Percentiles rank a stretch among this genome's conserved stretches.
These are phyloP conservation scores for Chlorella sp. DNA, from an alignment of 139 green algal genomes.

Conservation along the genomic window DNA sequence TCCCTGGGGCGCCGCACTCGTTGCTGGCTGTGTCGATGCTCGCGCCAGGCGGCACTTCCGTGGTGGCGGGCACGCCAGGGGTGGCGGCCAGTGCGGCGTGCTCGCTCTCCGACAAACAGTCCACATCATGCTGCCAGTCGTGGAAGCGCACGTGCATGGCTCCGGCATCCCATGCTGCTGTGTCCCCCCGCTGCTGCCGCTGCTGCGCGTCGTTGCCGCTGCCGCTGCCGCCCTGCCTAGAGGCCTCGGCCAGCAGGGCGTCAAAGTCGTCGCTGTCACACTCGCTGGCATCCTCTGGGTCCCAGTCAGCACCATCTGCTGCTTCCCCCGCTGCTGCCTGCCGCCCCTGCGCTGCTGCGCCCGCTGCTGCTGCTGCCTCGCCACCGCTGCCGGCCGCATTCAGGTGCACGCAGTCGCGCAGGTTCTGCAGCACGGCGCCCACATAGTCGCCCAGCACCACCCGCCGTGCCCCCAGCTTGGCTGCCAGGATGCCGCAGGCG, in stretches of 20 bases:
- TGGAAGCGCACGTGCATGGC: conserved; percentile 67
- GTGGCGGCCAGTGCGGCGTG: background rate
- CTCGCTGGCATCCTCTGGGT: conserved; percentile 18
- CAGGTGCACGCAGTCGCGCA: conserved; percentile 63
- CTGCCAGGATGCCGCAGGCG: conserved; percentile 79
- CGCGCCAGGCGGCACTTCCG: background rate
- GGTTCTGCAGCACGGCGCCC: conserved; percentile 69
- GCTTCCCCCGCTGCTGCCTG: background rate
- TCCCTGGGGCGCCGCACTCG: conserved; percentile 27
- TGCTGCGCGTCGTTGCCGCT: background rate
- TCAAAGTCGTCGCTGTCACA: conserved; percentile 9
- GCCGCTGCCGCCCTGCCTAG: background rate
- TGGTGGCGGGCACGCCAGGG: background rate
- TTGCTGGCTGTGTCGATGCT: conserved; percentile 17
- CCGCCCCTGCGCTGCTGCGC: background rate
- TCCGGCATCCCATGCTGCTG: background rate
- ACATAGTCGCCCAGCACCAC: conserved; percentile 78
- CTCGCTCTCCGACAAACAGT: background rate
- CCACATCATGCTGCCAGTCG: conserved; percentile 63
- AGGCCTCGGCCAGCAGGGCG: background rate
- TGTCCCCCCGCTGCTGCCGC: background rate
- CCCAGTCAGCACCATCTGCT: background rate
- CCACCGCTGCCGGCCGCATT: conserved; percentile 41
- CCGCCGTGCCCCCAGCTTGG: conserved; percentile 64
- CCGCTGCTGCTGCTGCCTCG: background rate